These are phyloP conservation scores for Trichoderma atroviride DNA, from an alignment of 2,329 filamentous ascomycete genomes.

Conservation along the genomic window DNA sequence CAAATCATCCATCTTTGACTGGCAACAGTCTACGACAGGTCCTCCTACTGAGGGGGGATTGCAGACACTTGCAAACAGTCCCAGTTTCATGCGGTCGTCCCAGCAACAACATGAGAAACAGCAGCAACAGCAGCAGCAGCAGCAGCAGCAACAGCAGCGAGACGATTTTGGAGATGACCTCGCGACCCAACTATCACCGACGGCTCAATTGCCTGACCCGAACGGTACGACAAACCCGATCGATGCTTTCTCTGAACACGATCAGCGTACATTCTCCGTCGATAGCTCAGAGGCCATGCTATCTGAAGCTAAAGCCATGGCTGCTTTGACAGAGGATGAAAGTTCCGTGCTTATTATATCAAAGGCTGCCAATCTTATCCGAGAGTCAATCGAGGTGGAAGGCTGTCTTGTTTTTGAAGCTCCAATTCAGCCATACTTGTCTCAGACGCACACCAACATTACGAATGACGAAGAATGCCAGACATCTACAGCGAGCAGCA, in stretches of 20 bases:
- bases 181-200: neutral
- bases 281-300: neutral
- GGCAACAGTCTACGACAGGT: constrained; percentile 25
- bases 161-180: neutral
- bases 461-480: constrained; percentile 27
- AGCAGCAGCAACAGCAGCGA: neutral
- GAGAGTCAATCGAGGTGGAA: constrained; percentile 46
- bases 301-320: neutral
- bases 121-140: neutral
- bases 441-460: neutral
- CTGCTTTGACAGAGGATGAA: constrained; percentile 5
- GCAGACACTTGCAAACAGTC: constrained; percentile 25
- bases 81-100: constrained; percentile 28
- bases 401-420: constrained; percentile 42
- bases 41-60: neutral
- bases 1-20: constrained; percentile 35
- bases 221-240: neutral
- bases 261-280: neutral
- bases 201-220: neutral
- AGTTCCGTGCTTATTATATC: constrained; percentile 40
- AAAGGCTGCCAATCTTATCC: constrained; percentile 48
- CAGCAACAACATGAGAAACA: neutral
- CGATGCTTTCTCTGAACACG: neutral
- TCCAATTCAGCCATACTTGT: constrained; percentile 36
- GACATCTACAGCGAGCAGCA: constrained; percentile 30